Conservation (phyloP, 176 grass and related monocot species). For the Phragmites australis region DNA sequence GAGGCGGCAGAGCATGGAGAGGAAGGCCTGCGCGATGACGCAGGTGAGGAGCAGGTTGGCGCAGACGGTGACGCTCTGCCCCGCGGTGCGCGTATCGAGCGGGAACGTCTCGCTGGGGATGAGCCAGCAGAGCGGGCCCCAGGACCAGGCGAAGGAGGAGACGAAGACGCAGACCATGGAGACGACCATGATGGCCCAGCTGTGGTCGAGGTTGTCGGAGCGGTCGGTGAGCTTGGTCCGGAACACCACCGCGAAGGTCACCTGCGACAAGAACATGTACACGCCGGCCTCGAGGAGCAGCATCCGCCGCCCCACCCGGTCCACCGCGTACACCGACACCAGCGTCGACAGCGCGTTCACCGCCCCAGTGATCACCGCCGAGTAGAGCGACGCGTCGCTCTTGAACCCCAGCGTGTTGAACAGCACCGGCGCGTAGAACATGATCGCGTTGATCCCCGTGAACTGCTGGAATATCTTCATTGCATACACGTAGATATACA, state of each 20-base stretch:
- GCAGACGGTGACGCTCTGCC: conserved; percentile 36
- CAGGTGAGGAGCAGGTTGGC: conserved; percentile 12
- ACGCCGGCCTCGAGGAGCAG: conserved; percentile 44
- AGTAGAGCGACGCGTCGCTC: neutral
- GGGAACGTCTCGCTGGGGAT: conserved; percentile 45
- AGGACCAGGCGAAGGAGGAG: conserved; percentile 33
- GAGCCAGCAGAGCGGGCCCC: conserved; percentile 47
- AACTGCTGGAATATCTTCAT: conserved; percentile 37
- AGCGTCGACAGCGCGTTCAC: neutral
- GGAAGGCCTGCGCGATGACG: conserved; percentile 17
- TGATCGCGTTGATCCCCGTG: conserved; percentile 50
- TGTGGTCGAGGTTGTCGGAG: neutral
- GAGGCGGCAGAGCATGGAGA: conserved; percentile 36
- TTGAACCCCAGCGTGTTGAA: conserved; percentile 36
- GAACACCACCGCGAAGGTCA: conserved; percentile 21
- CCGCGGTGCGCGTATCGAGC: conserved; percentile 36
- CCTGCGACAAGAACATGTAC: conserved; percentile 39
- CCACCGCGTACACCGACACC: conserved; percentile 28
- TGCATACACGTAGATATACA: too few relatives aligned
- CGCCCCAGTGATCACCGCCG: neutral
- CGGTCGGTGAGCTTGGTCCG: neutral
- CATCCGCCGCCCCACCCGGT: conserved; percentile 41
- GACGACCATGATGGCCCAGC: neutral
- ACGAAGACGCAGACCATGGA: neutral
- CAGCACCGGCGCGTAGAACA: conserved; percentile 62